Conservation (phyloP, 208 protist genomes). For the Entamoeba histolytica region DNA sequence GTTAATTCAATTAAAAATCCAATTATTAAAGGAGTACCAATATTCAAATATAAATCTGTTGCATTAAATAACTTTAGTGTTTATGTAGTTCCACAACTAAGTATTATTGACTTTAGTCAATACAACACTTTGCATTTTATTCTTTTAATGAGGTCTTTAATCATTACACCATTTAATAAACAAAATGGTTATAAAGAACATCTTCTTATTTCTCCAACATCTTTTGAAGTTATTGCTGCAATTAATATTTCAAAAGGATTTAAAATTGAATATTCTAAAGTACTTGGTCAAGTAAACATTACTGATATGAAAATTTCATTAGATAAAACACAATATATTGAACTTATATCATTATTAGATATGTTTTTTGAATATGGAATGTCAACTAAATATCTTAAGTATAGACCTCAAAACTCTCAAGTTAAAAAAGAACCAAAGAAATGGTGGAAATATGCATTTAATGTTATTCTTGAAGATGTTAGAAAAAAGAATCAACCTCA, state of each 20-base stretch:
- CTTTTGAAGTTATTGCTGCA: not conserved
- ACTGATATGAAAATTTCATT: not conserved
- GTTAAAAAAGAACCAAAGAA: not conserved
- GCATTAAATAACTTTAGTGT: not conserved
- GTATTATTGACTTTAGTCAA: not conserved
- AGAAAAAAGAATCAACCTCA: not conserved
- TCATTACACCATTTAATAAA: not conserved
- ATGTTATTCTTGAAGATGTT: not conserved
- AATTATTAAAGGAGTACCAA: not conserved
- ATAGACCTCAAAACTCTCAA: not conserved
- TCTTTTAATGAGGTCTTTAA: not conserved
- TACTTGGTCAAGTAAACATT: not conserved
- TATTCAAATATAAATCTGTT: not conserved
- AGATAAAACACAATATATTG: not conserved
- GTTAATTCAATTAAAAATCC: not conserved
- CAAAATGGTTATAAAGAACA: not conserved
- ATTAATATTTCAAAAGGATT: not conserved
- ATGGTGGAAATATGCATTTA: not conserved
- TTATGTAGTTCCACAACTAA: not conserved
- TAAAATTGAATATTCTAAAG: not conserved
- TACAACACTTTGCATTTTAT: not conserved
- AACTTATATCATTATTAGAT: not conserved
- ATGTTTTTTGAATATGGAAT: not conserved
- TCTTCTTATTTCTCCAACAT: not conserved
- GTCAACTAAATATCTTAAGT: not conserved